phyloP scores from a whole-genome alignment of 1,284 basidiomycete genomes.

The Trichosporon ovoides region DNA sequence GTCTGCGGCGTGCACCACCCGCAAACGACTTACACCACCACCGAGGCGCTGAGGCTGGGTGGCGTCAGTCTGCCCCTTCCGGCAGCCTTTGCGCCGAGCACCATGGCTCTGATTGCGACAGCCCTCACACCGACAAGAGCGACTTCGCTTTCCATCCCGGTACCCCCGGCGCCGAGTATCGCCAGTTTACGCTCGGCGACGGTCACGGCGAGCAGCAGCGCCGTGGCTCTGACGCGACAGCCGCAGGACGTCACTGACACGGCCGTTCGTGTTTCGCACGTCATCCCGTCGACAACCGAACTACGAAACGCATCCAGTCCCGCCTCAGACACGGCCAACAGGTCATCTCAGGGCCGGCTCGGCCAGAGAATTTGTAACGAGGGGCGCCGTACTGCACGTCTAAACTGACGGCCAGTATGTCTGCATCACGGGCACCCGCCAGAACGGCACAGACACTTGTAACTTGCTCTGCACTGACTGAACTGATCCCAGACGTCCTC shows the following conservation, averaged over 20 bases:
- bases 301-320: not conserved
- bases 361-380: not conserved
- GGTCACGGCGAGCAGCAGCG: too few species aligned
- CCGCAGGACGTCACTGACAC: too few species aligned
- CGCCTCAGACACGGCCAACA: too few species aligned
- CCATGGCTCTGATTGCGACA: not conserved
- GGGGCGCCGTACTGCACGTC: not conserved
- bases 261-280: not conserved
- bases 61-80: too few species aligned
- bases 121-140: not conserved
- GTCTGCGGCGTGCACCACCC: not conserved
- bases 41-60: not conserved
- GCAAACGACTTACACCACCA: not conserved
- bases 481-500: not conserved
- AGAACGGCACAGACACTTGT: constrained; percentile 6
- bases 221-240: too few species aligned
- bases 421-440: not conserved
- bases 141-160: not conserved
- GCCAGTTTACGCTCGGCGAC: too few species aligned
- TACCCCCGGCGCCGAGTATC: too few species aligned
- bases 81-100: too few species aligned
- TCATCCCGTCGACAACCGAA: not conserved
- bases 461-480: not conserved
- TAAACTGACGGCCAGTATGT: not conserved
- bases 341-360: not conserved